Evolutionary conservation across 768 basidiomycete species (phyloP).

Genomic region (Clathrus columnatus): DNA sequence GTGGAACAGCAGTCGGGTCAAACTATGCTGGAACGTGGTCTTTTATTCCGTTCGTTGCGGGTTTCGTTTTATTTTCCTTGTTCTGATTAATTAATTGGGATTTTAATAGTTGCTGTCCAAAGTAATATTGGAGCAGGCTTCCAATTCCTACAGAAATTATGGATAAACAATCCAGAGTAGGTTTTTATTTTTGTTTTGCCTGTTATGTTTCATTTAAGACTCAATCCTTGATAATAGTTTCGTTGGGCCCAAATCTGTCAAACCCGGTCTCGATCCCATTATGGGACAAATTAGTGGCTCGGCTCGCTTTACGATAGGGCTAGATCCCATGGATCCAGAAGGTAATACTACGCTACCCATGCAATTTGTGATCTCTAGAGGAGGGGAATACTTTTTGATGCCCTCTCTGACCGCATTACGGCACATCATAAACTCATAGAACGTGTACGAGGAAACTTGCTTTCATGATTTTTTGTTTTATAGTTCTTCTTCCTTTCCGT

Average conservation of each 20-base stretch:
- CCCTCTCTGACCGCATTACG: slow-evolving; percentile 33
- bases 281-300: slow-evolving; percentile 24
- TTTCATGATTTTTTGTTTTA: neutral
- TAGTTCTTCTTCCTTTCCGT: neutral
- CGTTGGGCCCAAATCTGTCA: neutral
- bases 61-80: neutral
- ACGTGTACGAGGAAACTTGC: no score
- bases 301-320: slow-evolving; percentile 15
- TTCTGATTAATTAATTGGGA: neutral
- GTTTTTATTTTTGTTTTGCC: neutral
- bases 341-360: slow-evolving; percentile 13
- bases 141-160: slow-evolving; percentile 22
- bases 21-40: slow-evolving; percentile 37
- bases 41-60: slow-evolving; percentile 30
- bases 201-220: slow-evolving; percentile 4
- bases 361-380: slow-evolving; percentile 35
- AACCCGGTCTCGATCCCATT: slow-evolving; percentile 39
- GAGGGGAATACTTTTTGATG: slow-evolving; percentile 47
- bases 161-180: slow-evolving; percentile 4
- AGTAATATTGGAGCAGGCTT: slow-evolving; percentile 24
- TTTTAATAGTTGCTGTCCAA: slow-evolving; percentile 22
- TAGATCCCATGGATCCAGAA: slow-evolving; percentile 16
- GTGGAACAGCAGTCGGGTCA: slow-evolving; percentile 27
- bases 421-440: neutral
- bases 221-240: slow-evolving; percentile 22